These are phyloP conservation scores for Penicillium argentinense DNA, from an alignment of 495 filamentous ascomycete species.

Conservation along the genomic window DNA sequence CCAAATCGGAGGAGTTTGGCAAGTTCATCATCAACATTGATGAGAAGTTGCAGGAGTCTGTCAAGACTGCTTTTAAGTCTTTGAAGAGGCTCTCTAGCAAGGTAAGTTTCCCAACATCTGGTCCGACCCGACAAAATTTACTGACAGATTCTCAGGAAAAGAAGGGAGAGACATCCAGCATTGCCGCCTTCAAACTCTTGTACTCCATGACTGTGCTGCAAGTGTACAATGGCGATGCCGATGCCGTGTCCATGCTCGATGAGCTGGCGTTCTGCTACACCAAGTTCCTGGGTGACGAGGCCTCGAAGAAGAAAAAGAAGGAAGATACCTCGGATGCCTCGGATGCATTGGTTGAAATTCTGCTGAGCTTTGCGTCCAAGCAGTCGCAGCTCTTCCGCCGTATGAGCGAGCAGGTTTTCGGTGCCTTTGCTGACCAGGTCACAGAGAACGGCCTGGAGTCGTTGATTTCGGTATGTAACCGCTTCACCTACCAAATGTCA, in stretches of 20 bases:
- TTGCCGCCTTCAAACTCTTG: constrained; percentile 70
- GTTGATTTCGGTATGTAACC: constrained; percentile 53
- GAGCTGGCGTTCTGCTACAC: constrained; percentile 73
- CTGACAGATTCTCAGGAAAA: constrained; percentile 31
- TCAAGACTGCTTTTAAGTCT: constrained; percentile 61
- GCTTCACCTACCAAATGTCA: not conserved
- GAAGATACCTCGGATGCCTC: constrained; percentile 60
- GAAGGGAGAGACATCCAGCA: constrained; percentile 33
- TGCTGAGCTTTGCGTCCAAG: constrained; percentile 84
- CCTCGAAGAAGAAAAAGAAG: constrained; percentile 49
- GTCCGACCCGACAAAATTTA: not conserved
- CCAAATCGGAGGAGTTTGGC: constrained; percentile 40
- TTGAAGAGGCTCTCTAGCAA: constrained; percentile 69
- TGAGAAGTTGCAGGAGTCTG: constrained; percentile 56
- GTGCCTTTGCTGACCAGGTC: constrained; percentile 69
- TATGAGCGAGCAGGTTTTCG: constrained; percentile 83
- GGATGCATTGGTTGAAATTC: constrained; percentile 78
- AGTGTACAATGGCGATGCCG: constrained; percentile 83
- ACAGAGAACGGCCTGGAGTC: constrained; percentile 71
- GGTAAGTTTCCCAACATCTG: constrained; percentile 24
- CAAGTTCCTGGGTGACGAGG: constrained; percentile 52
- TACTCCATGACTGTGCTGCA: constrained; percentile 86
- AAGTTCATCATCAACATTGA: constrained; percentile 61
- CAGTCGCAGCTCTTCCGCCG: constrained; percentile 82
- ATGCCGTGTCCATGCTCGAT: constrained; percentile 72